These are phyloP conservation scores for Thielaviopsis ethacetica DNA, from an alignment of 2,329 filamentous ascomycete species.

Conservation along the genomic window DNA sequence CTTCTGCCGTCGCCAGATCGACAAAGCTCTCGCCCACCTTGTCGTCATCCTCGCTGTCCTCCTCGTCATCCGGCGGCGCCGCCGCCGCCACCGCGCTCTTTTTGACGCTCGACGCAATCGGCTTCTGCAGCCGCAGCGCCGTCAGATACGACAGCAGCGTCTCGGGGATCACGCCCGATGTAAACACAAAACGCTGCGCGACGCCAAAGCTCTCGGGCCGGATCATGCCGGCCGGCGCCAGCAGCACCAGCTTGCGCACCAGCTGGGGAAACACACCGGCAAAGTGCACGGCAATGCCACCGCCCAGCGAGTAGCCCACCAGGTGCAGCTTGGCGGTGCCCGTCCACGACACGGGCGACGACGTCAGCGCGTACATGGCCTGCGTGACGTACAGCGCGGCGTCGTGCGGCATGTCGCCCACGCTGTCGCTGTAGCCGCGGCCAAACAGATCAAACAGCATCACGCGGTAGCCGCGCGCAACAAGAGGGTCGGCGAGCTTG, in stretches of 20 bases:
- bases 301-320: conserved; percentile 69
- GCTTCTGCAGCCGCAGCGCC: conserved; percentile 29
- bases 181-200: conserved; percentile 34
- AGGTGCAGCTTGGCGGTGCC: conserved; percentile 42
- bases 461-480: conserved; percentile 54
- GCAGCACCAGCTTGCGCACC: conserved; percentile 52
- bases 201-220: conserved; percentile 35
- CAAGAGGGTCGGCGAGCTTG: conserved; percentile 50
- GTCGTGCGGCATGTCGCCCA: conserved; percentile 52
- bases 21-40: conserved; percentile 17
- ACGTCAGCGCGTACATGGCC: conserved; percentile 52
- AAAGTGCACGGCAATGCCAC: conserved; percentile 61
- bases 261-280: conserved; percentile 55
- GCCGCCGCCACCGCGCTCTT: conserved; percentile 2
- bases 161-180: conserved; percentile 37
- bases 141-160: conserved; percentile 32
- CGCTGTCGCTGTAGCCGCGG: conserved; percentile 49
- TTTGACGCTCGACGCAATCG: conserved; percentile 27
- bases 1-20: conserved; percentile 28
- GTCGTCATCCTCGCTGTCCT: conserved; percentile 8
- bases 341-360: conserved; percentile 54
- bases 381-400: conserved; percentile 57
- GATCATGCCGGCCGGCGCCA: conserved; percentile 67
- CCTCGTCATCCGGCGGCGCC: not conserved
- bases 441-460: conserved; percentile 66